These are phyloP conservation scores for Stemphylium lycopersici DNA, from an alignment of 2,329 filamentous ascomycete species.

Conservation along the genomic window DNA sequence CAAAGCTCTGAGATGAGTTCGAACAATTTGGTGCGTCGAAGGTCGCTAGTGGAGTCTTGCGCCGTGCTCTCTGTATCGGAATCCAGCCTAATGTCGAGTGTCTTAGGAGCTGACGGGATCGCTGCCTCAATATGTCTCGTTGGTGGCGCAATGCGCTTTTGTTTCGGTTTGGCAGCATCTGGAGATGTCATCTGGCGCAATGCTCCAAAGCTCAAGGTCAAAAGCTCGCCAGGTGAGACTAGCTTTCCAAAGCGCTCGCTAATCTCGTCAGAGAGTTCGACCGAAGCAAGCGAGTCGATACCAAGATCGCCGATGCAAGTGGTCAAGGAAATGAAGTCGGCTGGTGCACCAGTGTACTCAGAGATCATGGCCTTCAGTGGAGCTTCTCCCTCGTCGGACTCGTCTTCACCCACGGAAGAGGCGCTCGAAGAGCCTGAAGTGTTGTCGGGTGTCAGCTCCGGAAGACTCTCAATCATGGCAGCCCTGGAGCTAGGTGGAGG, in stretches of 20 bases:
- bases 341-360: constrained; percentile 15
- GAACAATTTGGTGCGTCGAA: constrained; percentile 1
- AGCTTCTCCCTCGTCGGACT: constrained; percentile 6
- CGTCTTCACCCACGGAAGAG: constrained; percentile 2
- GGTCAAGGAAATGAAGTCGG: constrained; percentile 6
- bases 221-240: constrained; percentile 3
- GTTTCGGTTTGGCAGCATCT: background rate
- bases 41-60: background rate
- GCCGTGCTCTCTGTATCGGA: background rate
- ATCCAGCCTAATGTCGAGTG: background rate
- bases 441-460: background rate
- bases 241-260: constrained; percentile 1
- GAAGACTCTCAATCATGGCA: background rate
- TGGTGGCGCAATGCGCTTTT: background rate
- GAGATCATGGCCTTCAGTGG: constrained; percentile 16
- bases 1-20: constrained; percentile 11
- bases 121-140: background rate
- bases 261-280: constrained; percentile 19
- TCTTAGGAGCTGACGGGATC: background rate
- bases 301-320: constrained; percentile 21
- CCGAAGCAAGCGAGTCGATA: constrained; percentile 22
- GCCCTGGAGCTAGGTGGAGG: background rate
- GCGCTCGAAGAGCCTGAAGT: constrained; percentile 3
- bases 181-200: constrained; percentile 5
- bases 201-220: constrained; percentile 5